Evolutionary conservation across 2,329 filamentous ascomycete species (phyloP), one percentile per base, ranked within the genome.

Genomic region (Fusarium decemcellulare): DNA sequence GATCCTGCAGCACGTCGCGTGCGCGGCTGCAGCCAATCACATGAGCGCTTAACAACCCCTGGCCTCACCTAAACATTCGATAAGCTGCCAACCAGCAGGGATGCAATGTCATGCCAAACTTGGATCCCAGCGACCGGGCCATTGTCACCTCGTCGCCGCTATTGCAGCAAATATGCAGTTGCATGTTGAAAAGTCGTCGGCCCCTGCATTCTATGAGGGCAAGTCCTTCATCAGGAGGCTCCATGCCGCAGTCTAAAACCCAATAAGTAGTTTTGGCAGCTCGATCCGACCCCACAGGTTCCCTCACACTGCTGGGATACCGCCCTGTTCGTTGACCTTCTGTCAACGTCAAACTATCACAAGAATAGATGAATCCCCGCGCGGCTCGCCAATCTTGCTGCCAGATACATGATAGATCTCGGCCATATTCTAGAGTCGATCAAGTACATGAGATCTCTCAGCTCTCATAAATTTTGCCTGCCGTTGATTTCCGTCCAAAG

Each of bases 301-400:
- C 37, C 11, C 37, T 50, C 14, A 40, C 57, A 29, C 16, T 51
- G 8, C 55, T 14, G 10, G 55, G 56, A 59, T 51, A 18, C 46
- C 37, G 36, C 48, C 55, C 44, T 51, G 44, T 37, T 53, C 18
- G 23, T 32, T 29, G 43, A 18, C 54, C 23, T 37, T 39, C 32
- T n/a, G 16, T 18, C 30, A 5, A 23, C 34, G 1, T 27, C 15
- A 10, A 14, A n/a, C 30, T 34, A 14, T 18, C 29, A 37, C 16
- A 5, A 40, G 14, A 61, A 14, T 32, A 18, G 34, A 42, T 36
- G 48, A 39, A 47, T 59, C 50, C 55, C 57, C 53, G 59, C 50
- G 50, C 40, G n/a, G 37, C 52, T 71, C 68, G 68, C 68, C 64
- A 63, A 71, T 71, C 68, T 70, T 36, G 12, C 30, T 47, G 58